Conservation (phyloP, 768 basidiomycete genomes). For the Boletales sp. region DNA sequence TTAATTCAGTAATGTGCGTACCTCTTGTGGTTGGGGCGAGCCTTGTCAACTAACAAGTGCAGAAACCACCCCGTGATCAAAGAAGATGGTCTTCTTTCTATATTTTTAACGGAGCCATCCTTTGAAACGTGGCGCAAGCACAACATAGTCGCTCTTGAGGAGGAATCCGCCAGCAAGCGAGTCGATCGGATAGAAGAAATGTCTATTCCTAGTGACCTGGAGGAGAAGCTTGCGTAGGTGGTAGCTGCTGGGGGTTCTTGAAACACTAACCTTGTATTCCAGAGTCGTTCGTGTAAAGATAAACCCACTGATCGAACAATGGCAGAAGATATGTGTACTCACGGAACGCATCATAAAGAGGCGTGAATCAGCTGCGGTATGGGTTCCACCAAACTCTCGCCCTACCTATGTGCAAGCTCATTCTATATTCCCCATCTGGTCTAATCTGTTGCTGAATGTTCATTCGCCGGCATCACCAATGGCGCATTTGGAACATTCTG, state of each 20-base stretch:
- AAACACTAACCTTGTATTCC: slow-evolving; percentile 5
- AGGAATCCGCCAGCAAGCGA: slow-evolving; percentile 79
- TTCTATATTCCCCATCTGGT: slow-evolving; percentile 55
- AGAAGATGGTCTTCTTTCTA: slow-evolving; percentile 78
- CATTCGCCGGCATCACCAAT: slow-evolving; percentile 17
- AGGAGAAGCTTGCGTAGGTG: slow-evolving; percentile 78
- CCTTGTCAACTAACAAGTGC: neutral
- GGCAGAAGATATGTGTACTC: slow-evolving; percentile 86
- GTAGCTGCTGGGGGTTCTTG: neutral
- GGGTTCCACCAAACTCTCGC: slow-evolving; percentile 58
- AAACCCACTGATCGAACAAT: slow-evolving; percentile 78
- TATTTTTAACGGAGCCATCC: slow-evolving; percentile 78
- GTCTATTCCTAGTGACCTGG: slow-evolving; percentile 88
- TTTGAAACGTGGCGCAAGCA: slow-evolving; percentile 89
- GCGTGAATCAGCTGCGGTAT: slow-evolving; percentile 90
- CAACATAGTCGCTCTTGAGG: slow-evolving; percentile 71
- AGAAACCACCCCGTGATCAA: slow-evolving; percentile 92
- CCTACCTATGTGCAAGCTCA: slow-evolving; percentile 68
- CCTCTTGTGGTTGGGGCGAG: neutral
- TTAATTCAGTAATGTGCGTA: slow-evolving; percentile 73
- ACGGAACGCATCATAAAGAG: slow-evolving; percentile 87
- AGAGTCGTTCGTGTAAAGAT: slow-evolving; percentile 77
- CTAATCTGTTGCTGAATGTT: slow-evolving; percentile 31
- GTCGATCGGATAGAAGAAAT: slow-evolving; percentile 85
- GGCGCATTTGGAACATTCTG: slow-evolving; percentile 12